phyloP scores from a whole-genome alignment of 1,139 yeast species.

The Yamadazyma triangularis region DNA sequence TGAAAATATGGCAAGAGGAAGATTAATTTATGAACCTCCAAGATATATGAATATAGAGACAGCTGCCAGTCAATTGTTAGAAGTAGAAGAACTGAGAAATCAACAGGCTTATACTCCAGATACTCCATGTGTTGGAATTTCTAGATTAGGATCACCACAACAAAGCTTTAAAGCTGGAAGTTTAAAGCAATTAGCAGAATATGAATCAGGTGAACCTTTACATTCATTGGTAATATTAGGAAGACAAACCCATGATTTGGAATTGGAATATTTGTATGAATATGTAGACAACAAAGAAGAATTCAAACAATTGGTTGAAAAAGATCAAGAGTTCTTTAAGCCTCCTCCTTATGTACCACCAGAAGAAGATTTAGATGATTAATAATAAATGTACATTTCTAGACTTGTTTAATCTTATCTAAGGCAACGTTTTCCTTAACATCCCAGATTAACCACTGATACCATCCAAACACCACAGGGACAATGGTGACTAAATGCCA shows the following conservation, averaged over 20 bases:
- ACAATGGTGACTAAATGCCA: slow-evolving; percentile 84
- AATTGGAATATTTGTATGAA: slow-evolving; percentile 76
- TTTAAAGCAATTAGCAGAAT: slow-evolving; percentile 63
- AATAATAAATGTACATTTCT: slow-evolving; percentile 1
- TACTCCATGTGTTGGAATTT: slow-evolving; percentile 92
- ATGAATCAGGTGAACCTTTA: slow-evolving; percentile 91
- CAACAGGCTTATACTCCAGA: slow-evolving; percentile 76
- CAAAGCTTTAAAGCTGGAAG: slow-evolving; percentile 87
- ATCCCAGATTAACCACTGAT: slow-evolving; percentile 48
- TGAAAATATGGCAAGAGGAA: slow-evolving; percentile 91
- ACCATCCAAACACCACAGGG: slow-evolving; percentile 50
- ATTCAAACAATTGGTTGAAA: slow-evolving; percentile 54
- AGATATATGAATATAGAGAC: slow-evolving; percentile 91
- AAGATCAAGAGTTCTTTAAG: slow-evolving; percentile 75
- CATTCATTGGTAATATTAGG: slow-evolving; percentile 91
- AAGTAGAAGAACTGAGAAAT: slow-evolving; percentile 72
- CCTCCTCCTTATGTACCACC: slow-evolving; percentile 48
- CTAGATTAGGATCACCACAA: slow-evolving; percentile 82
- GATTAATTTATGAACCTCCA: slow-evolving; percentile 92
- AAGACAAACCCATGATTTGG: slow-evolving; percentile 90
- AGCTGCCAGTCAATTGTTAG: slow-evolving; percentile 83
- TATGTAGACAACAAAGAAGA: slow-evolving; percentile 65
- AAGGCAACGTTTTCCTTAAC: slow-evolving; percentile 28
- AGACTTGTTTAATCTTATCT: background rate
- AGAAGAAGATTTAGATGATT: slow-evolving; percentile 23